These are phyloP conservation scores for Ballota nigra DNA, from an alignment of 257 asterid genomes.

Conservation along the genomic window DNA sequence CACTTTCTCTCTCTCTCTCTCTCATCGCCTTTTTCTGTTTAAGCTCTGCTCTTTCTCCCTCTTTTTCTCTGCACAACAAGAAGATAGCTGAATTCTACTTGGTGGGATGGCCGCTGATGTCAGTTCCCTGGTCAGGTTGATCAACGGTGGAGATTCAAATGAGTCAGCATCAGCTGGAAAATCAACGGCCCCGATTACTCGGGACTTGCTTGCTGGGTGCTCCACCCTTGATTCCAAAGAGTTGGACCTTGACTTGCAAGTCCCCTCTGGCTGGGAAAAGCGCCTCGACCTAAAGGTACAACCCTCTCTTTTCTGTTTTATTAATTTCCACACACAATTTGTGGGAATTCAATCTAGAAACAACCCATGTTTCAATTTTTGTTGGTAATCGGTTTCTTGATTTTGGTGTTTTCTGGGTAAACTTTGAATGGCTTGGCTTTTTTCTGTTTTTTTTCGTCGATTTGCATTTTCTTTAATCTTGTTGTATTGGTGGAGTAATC, in stretches of 20 bases:
- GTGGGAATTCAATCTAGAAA: not conserved
- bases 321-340: not conserved
- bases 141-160: constrained; percentile 52
- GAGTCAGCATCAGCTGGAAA: constrained; percentile 50
- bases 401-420: not conserved
- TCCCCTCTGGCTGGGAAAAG: constrained; percentile 94
- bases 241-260: constrained; percentile 89
- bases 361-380: not conserved
- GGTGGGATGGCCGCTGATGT: constrained; percentile 87
- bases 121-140: constrained; percentile 54
- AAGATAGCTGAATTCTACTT: not conserved
- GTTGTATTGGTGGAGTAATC: not conserved
- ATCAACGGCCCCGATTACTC: constrained; percentile 62
- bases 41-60: not conserved
- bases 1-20: not conserved
- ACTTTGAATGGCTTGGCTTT: not conserved
- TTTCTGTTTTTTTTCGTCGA: not conserved
- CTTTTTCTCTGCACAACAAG: constrained; percentile 6
- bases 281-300: constrained; percentile 79
- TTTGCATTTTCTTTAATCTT: not conserved
- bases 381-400: not conserved
- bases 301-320: not conserved
- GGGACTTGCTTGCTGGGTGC: constrained; percentile 78
- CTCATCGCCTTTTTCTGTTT: not conserved
- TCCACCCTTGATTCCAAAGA: constrained; percentile 65